Base-by-base conservation (phyloP, 208 protist genomes). In the Naegleria lovaniensis region DNA sequence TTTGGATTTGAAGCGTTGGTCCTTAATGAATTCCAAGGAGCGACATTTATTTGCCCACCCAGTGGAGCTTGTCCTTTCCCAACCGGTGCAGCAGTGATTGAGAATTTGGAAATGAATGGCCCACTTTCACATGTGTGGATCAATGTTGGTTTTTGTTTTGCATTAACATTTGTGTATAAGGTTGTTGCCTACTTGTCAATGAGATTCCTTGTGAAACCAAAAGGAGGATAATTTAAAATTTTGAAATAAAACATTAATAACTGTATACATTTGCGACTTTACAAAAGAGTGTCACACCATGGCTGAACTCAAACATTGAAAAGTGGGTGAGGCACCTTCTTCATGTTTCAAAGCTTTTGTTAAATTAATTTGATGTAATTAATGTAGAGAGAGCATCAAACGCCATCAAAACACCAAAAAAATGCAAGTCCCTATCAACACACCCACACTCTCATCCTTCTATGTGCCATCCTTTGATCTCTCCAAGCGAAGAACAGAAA, bases 1-100 rank as follows among this genome's bases (percentile, higher is more conserved):
- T 94, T 91, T 86, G 93, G 84, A 29, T 94, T 91, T 59, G 91
- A 93, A 79, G 89, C 91, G 0, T 29, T 94, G 15, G n/a, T 41
- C 41, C 22, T 92, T 7, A 94, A 94, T 90, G 92, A 94, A 75
- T 91, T 88, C 67, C 15, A 11, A 33, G 90, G 85, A 36, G 41
- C 19, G 15, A 52, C 0, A 5, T 90, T 92, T 41, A 75, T 38
- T 2, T 92, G 91, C 59, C 83, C 83, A 87, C 29, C 76, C 11
- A 33, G 11, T 19, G 29, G 43, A 87, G 83, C 40, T 19, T 90
- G 88, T 67, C 6, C 19, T 40, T 87, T 40, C 41, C 15, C 83
- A 40, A 51, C 11, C 33, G 83, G 83, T 33, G 40, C 40, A 40
- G 39, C 33, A 7, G 83, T 87, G 0, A 87, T 87, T 87, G 33